Base-by-base conservation (phyloP, 768 basidiomycete genomes). In the Leccinum incarnatum region DNA sequence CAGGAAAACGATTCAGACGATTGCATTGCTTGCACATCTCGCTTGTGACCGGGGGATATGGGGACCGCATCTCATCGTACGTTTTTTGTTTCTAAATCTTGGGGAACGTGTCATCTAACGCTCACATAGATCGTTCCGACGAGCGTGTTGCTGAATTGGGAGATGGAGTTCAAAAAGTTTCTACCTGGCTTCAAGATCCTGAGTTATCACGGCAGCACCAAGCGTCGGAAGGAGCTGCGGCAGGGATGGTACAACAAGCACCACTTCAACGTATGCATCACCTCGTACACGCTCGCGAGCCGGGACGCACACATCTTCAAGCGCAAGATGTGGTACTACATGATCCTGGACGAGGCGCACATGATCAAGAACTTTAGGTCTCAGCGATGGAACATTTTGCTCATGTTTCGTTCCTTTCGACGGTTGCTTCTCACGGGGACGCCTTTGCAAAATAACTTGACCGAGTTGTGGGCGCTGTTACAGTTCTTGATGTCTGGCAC, bases 331-430 rank as follows among this genome's bases (percentile, higher is more conserved):
- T 96, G 95, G 95, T 93, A 94, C 69, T 97, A 97, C 67, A 91
- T 97, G 89, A 86, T 97, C 55, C 84, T 97, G 5, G 94, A 97
- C 69, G 94, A 97, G 73, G 95, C 94, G 7, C 94, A 97, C 69
- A 96, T 95, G 86, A 95, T 97, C 84, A 95, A 95, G 77, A 97
- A 97, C 72, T 96, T 95, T 77, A 87, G 87, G 68, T 93, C 91
- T 0, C 93, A 97, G 70, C 83, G 95, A 37, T 97, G 95, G 94
- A 93, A 92, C 66, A 93, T 87, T 30, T 74, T 97, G 10, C 80
- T 96, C 12, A 90, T 92, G 81, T 95, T 96, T 73, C 83, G 88
- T 30, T 90, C 89, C 10, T 89, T 89, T 69, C 83, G 91, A 30
- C 87, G 97, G 12, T 78, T 99, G 42, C 82, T 98, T 53, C 75